phyloP scores from a whole-genome alignment of 2,329 filamentous ascomycete genomes.

The Emergomyces orientalis region DNA sequence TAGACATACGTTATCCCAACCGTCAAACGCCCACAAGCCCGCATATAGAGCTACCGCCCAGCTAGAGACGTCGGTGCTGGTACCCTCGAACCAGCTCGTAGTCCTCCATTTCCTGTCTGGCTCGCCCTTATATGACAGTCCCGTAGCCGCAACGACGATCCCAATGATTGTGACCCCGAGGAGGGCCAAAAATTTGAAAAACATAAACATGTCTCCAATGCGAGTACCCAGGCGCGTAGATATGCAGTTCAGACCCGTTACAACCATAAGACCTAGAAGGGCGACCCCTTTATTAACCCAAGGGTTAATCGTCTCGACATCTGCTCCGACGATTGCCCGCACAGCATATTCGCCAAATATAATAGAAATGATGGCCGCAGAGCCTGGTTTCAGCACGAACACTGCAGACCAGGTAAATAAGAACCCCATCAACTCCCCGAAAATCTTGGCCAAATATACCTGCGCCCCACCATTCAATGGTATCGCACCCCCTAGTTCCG shows the following conservation, averaged over 20 bases:
- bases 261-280: constrained; percentile 60
- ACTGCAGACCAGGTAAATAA: constrained; percentile 96
- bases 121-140: constrained; percentile 64
- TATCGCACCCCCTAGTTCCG: constrained; percentile 90
- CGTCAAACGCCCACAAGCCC: constrained; percentile 95
- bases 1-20: constrained; percentile 88
- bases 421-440: constrained; percentile 86
- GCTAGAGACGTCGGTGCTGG: constrained; percentile 65
- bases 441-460: constrained; percentile 90
- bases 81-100: constrained; percentile 79
- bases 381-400: constrained; percentile 85
- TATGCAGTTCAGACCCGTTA: constrained; percentile 81
- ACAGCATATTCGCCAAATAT: constrained; percentile 99
- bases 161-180: constrained; percentile 79
- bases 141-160: constrained; percentile 79
- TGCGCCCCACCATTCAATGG: constrained; percentile 91
- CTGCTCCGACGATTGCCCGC: constrained; percentile 73
- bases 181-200: constrained; percentile 88
- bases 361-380: constrained; percentile 87
- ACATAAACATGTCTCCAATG: constrained; percentile 88
- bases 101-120: constrained; percentile 81
- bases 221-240: constrained; percentile 82
- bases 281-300: constrained; percentile 91
- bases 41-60: constrained; percentile 95
- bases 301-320: constrained; percentile 66